These are phyloP conservation scores for Triglochin maritima DNA, from an alignment of 106 monocot genomes.

Conservation along the genomic window DNA sequence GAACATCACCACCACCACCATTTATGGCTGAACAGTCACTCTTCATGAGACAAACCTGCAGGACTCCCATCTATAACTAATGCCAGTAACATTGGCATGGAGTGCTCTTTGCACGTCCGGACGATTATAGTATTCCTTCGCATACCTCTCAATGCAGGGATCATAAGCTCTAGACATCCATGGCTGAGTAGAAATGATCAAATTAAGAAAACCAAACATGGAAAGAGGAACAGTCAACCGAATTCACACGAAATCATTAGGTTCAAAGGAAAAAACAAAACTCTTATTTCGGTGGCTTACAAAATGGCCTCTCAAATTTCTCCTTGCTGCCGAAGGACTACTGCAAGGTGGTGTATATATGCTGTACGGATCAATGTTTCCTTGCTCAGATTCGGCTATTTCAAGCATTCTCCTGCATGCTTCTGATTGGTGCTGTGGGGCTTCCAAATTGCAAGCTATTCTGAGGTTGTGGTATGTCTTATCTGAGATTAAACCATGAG, in stretches of 20 bases:
- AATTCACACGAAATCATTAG: background rate
- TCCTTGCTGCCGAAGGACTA: constrained; percentile 16
- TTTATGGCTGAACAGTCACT: too few relatives aligned
- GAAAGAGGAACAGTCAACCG: background rate
- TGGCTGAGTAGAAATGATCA: constrained; percentile 30
- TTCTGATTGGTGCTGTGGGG: constrained; percentile 31
- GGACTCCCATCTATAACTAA: constrained; percentile 54
- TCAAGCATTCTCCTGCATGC: constrained; percentile 29
- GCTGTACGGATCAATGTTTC: constrained; percentile 80
- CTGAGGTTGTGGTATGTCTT: constrained; percentile 40
- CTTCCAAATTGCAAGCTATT: constrained; percentile 25
- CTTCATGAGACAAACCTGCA: constrained; percentile 51
- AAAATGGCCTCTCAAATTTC: constrained; percentile 55
- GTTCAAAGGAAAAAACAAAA: background rate
- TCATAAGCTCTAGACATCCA: constrained; percentile 86
- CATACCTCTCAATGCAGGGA: constrained; percentile 65
- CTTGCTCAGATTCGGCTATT: constrained; percentile 32
- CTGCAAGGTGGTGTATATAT: constrained; percentile 70
- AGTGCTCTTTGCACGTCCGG: constrained; percentile 82
- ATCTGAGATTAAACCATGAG: constrained; percentile 80
- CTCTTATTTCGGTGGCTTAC: constrained; percentile 29
- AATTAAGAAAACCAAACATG: background rate
- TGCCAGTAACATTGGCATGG: constrained; percentile 79
- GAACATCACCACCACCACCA: background rate
- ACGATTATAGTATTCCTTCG: constrained; percentile 57